Conservation (phyloP, 2,329 filamentous ascomycete species). For the Curvularia eragrostidis region DNA sequence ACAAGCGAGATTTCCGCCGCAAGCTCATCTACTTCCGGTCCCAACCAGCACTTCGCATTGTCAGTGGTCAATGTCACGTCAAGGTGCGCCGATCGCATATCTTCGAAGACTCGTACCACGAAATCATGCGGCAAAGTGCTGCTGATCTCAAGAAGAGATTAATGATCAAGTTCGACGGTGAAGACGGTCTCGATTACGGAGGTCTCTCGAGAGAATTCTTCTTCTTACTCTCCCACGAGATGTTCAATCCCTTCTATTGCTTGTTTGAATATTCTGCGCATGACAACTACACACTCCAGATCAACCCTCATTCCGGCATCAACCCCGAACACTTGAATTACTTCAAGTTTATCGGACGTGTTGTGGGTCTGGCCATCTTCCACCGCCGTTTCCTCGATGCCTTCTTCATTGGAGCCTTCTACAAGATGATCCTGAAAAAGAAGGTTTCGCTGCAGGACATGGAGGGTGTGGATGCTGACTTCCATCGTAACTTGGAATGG, state of each 20-base stretch:
- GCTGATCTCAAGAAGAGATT: constrained; percentile 96
- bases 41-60: constrained; percentile 92
- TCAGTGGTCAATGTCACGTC: constrained; percentile 96
- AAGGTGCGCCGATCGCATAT: constrained; percentile 97
- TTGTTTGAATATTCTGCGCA: constrained; percentile 99
- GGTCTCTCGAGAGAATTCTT: constrained; percentile 97
- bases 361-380: constrained; percentile 97
- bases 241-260: constrained; percentile 99
- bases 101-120: constrained; percentile 97
- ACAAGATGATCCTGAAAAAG: constrained; percentile 99
- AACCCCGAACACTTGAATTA: constrained; percentile 99
- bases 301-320: constrained; percentile 98
- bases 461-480: constrained; percentile 98
- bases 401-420: constrained; percentile 98
- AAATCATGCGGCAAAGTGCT: constrained; percentile 95
- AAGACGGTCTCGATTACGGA: constrained; percentile 97
- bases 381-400: constrained; percentile 96
- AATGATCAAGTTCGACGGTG: constrained; percentile 99
- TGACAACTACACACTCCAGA: constrained; percentile 99
- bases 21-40: constrained; percentile 99
- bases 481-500: constrained; percentile 96
- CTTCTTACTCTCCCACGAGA: constrained; percentile 98
- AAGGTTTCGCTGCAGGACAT: constrained; percentile 91
- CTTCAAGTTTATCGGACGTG: constrained; percentile 99
- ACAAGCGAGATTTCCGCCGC: constrained; percentile 97